Evolutionary conservation across 495 filamentous ascomycete genomes (phyloP), one percentile per base, ranked within the genome.

Genomic region (Penicillium manginii): DNA sequence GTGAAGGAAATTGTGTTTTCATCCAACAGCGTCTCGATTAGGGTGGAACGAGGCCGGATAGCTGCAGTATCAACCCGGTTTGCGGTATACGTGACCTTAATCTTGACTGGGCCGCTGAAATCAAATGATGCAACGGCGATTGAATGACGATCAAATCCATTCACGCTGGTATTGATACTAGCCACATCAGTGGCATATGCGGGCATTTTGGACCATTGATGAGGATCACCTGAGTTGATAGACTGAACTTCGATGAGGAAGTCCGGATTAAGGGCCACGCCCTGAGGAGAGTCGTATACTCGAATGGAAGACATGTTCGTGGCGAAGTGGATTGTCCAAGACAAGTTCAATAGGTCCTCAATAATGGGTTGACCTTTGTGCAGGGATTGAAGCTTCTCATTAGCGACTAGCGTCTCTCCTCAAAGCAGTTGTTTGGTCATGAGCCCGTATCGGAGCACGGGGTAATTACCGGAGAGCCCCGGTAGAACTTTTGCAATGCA

Each of bases 191-290:
- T 4, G 4, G 33, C 33, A 10, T 37, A 37, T 11, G 33, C 11
- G 3, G 33, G 33, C 14, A 65, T 64, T 11, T 4, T 4, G 60
- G 54, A 2, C 11, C 19, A 37, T 55, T 67, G 19, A 33, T 63
- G 33, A 65, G 31, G 3, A 67, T 6, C 32, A 37, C 14, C 33
- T 37, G 11, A 1, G 33, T 6, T 37, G 4, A 33, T 33, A 67
- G 64, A 4, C 67, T 33, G 14, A 33, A 52, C 12, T 67, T 35
- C 42, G 52, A 65, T 12, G 54, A 67, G 43, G 51, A 23, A 45
- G 22, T 18, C 37, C 40, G 2, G 51, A 18, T 39, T 31, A 11
- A 10, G 11, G 8, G 14, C 11, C 11, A 37, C 7, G 1, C 11
- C 33, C 3, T 6, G 4, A 4, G 33, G 35, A 6, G 9, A 37